Evolutionary conservation across 768 basidiomycete species (phyloP).

Genomic region (Boletus pseudo-olivaceus): DNA sequence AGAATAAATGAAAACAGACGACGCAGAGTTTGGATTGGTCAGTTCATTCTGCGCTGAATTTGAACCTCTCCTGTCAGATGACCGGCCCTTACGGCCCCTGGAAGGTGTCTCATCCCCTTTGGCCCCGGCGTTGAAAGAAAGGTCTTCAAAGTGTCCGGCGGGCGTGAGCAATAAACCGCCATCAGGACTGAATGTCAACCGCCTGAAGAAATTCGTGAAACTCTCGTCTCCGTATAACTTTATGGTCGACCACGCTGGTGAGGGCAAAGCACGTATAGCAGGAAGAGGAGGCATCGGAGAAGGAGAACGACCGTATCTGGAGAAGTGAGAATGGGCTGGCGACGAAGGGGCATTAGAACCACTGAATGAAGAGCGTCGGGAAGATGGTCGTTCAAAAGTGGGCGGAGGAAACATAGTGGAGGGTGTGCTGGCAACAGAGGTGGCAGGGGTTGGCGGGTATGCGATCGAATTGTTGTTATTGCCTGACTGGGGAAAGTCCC

Average conservation of each 20-base stretch:
- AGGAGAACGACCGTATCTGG: constrained; percentile 75
- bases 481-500: constrained; percentile 27
- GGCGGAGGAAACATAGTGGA: constrained; percentile 44
- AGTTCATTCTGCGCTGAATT: constrained; percentile 31
- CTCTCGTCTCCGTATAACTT: constrained; percentile 94
- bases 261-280: constrained; percentile 74
- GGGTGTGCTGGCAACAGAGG: constrained; percentile 66
- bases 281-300: constrained; percentile 92
- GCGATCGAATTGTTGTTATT: constrained; percentile 29
- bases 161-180: constrained; percentile 92
- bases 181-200: constrained; percentile 92
- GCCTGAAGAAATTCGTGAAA: constrained; percentile 92
- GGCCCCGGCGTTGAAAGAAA: constrained; percentile 45
- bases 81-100: constrained; percentile 58
- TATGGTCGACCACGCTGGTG: constrained; percentile 62
- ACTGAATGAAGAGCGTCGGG: constrained; percentile 63
- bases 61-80: constrained; percentile 32
- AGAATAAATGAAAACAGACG: constrained; percentile 91
- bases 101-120: constrained; percentile 42
- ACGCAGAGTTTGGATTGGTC: constrained; percentile 37
- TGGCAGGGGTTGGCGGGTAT: constrained; percentile 58
- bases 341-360: constrained; percentile 78
- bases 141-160: constrained; percentile 96
- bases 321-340: constrained; percentile 52
- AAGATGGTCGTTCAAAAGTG: constrained; percentile 62